phyloP scores from a whole-genome alignment of 495 filamentous ascomycete genomes.

The Hypoxylon fuscum region DNA sequence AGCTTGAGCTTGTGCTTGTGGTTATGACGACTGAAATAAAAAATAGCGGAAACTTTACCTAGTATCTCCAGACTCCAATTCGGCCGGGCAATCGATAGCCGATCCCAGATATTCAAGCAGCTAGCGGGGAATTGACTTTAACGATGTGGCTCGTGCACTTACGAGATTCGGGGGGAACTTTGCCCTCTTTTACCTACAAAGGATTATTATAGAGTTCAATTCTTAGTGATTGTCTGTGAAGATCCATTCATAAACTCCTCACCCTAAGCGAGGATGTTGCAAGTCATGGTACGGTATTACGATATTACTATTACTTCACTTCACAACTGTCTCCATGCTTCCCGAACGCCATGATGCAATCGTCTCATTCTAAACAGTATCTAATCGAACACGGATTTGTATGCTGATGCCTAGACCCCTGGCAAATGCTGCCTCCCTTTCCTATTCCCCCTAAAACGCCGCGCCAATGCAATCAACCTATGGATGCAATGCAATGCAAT shows the following conservation, averaged over 20 bases:
- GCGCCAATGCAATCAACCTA: no score
- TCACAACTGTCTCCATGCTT: no score
- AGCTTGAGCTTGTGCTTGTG: constrained; percentile 2
- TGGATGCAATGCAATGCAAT: constrained; percentile 40
- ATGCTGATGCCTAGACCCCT: neutral
- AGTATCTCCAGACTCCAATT: neutral
- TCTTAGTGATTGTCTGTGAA: no score
- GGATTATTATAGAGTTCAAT: no score
- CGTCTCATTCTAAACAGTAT: neutral
- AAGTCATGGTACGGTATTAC: no score
- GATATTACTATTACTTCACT: no score
- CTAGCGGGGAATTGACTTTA: neutral
- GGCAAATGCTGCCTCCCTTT: no score
- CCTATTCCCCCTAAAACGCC: constrained; percentile 26
- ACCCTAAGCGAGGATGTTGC: no score
- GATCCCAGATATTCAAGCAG: neutral
- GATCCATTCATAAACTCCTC: no score
- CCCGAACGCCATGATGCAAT: no score
- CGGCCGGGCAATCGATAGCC: constrained; percentile 10
- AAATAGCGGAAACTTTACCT: constrained; percentile 20
- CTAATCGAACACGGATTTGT: constrained; percentile 14
- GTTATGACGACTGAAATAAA: constrained; percentile 28
- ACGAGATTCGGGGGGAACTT: no score
- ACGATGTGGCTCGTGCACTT: constrained; percentile 2
- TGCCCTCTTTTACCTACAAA: no score